Percentiles rank a stretch among this genome's conserved stretches.
These are phyloP conservation scores for Stereocaulon alpinum DNA, from an alignment of 495 filamentous ascomycete species.

Conservation along the genomic window DNA sequence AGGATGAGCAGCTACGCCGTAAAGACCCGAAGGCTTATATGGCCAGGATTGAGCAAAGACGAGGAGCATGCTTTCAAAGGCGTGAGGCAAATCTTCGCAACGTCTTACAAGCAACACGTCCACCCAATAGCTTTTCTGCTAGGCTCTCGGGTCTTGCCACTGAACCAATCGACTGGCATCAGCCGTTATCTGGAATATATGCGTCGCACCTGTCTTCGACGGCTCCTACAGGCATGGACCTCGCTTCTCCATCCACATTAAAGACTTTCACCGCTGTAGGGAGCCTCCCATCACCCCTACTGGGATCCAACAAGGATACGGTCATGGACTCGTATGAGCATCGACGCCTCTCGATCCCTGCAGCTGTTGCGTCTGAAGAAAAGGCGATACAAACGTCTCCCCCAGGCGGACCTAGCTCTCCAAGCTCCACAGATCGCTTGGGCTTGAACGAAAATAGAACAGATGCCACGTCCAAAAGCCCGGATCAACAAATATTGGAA, in stretches of 20 bases:
- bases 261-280: background rate
- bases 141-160: background rate
- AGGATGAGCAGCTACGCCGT: conserved; percentile 38
- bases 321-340: background rate
- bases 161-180: background rate
- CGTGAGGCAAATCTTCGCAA: background rate
- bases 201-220: background rate
- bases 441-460: background rate
- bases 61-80: background rate
- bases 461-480: background rate
- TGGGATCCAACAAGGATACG: background rate
- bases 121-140: background rate
- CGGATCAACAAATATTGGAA: background rate
- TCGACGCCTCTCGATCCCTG: background rate
- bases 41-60: conserved; percentile 10
- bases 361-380: background rate
- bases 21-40: conserved; percentile 33
- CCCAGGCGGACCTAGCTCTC: background rate
- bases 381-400: too few relatives aligned
- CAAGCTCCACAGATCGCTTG: background rate
- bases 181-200: background rate
- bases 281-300: background rate
- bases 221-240: background rate
- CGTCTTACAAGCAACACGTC: background rate
- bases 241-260: background rate